Conservation (phyloP, 257 asterid genomes). For the Capsicum rhomboideum region DNA sequence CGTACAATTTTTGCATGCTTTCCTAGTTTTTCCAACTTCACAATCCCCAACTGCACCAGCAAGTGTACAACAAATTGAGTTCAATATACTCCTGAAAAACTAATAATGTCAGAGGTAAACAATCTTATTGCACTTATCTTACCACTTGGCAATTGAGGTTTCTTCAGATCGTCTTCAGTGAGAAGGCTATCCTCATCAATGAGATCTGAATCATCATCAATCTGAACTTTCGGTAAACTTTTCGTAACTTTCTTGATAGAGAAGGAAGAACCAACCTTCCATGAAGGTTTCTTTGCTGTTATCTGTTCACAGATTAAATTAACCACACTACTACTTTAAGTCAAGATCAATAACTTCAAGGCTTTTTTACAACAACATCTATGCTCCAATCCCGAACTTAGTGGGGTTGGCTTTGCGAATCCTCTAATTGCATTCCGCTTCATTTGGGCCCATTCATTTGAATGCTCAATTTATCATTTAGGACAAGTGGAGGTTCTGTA, state of each 20-base stretch:
- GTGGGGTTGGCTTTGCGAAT: not conserved
- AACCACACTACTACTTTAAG: not conserved
- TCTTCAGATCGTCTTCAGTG: constrained; percentile 84
- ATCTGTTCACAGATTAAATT: constrained; percentile 27
- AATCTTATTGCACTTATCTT: constrained; percentile 9
- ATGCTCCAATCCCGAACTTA: not conserved
- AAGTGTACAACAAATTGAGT: not conserved
- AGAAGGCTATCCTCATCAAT: constrained; percentile 96
- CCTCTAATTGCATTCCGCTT: not conserved
- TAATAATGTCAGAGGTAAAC: not conserved
- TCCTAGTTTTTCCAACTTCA: constrained; percentile 77
- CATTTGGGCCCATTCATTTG: not conserved
- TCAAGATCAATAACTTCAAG: not conserved
- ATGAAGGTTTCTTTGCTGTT: constrained; percentile 71
- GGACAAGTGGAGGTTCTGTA: not conserved
- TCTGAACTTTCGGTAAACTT: constrained; percentile 56
- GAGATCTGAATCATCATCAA: constrained; percentile 76
- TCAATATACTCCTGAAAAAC: not conserved
- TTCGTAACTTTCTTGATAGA: constrained; percentile 46
- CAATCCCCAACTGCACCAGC: constrained; percentile 51
- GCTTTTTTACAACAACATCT: not conserved
- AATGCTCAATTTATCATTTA: not conserved
- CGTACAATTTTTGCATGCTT: constrained; percentile 89
- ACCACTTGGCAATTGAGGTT: constrained; percentile 77
- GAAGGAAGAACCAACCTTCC: constrained; percentile 92